Conservation (phyloP, 768 basidiomycete species). For the Termitomyces titanicus region DNA sequence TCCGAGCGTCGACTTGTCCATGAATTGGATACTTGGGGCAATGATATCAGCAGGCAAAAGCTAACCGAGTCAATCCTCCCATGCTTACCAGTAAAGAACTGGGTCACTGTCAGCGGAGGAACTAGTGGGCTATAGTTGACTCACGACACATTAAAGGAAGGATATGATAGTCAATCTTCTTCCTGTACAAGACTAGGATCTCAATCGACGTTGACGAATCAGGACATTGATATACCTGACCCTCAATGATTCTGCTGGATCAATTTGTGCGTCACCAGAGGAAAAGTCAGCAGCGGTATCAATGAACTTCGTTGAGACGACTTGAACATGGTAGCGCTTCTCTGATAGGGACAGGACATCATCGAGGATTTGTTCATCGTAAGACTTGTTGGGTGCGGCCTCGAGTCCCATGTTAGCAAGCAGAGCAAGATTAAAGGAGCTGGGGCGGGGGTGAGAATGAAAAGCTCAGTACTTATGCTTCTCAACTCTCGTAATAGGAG, state of each 20-base stretch:
- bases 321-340: constrained; percentile 24
- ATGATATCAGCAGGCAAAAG: not conserved
- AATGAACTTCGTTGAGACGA: constrained; percentile 43
- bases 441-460: not conserved
- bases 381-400: constrained; percentile 8
- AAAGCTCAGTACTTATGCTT: not conserved
- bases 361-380: constrained; percentile 23
- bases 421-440: not conserved
- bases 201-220: not conserved
- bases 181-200: constrained; percentile 22
- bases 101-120: not conserved
- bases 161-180: constrained; percentile 66
- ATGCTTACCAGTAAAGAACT: constrained; percentile 55
- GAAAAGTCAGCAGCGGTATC: constrained; percentile 61
- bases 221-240: constrained; percentile 37
- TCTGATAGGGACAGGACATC: not conserved
- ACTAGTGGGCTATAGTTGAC: constrained; percentile 14
- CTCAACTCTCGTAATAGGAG: too few species aligned
- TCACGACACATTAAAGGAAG: constrained; percentile 69
- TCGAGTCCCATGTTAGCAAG: not conserved
- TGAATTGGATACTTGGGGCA: constrained; percentile 60
- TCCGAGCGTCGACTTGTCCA: constrained; percentile 73
- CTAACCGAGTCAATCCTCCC: not conserved
- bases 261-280: constrained; percentile 42
- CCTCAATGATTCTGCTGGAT: constrained; percentile 46